Base-by-base conservation (phyloP, 176 grass and related monocot species). In the Triticum dicoccoides region DNA sequence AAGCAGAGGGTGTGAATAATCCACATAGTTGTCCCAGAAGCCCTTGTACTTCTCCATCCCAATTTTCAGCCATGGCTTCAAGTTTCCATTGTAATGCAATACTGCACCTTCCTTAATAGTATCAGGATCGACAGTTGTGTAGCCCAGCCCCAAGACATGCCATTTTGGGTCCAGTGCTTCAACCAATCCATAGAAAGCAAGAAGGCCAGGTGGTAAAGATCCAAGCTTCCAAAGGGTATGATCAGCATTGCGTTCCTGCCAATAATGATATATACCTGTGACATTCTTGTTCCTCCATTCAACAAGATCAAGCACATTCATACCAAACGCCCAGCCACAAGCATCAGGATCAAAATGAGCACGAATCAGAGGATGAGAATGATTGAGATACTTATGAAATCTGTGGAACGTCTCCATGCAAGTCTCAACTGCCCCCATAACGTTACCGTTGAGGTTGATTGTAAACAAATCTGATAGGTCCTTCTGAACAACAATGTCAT, bases 371-470 rank as follows among this genome's bases (percentile, higher is more conserved):
- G 97, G 97, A 77, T 99, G 97, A 1, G 97, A 99, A 88, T 94
- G 91, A 51, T 99, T 99, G 71, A 99, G 89, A 90, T 99, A 99
- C 86, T 99, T 99, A 38, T 99, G 97, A 85, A 96, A 99, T 77
- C 97, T 93, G 78, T 99, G 97, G 79, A 99, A 99, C 11, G 97
- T 99, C 87, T 99, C 97, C 97, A 99, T 96, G 90, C 97, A 99
- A 87, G 97, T 99, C 58, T 99, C 97, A 29, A 99, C 97, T 74
- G 97, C 97, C 51, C 92, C 97, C 94, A 99, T 99, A 71, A 99
- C 97, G 65, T 99, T 99, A 32, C 90, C 94, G 52, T 96, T 96
- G 44, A 99, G 92, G 84, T 96, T 88, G 72, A 99, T 87, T 34
- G 75, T 87, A 69, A 99, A 99, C 86, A 99, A 76, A 56, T 84